Base-by-base conservation (phyloP, 345 rosid species). In the Sisymbrium irio region DNA sequence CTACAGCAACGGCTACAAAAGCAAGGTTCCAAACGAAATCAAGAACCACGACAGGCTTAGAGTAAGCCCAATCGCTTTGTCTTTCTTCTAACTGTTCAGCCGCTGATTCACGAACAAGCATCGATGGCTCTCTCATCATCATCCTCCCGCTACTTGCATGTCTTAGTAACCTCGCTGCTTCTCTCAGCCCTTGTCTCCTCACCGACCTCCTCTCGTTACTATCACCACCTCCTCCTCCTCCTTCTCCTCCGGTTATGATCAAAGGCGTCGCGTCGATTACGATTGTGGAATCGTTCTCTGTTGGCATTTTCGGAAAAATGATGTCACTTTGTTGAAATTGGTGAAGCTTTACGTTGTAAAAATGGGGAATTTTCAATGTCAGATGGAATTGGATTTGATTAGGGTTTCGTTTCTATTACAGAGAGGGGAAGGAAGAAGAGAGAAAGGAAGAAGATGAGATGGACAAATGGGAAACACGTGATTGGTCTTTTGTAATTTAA, bases 21-120 rank as follows among this genome's bases (percentile, higher is more conserved):
- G 93, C 93, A 44, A 94, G 78, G 61, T 94, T 94, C 98, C 96
- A 94, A 1, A 91, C 41, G 63, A 88, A 78, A 67, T 94, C 98
- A 12, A 94, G 87, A 22, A 91, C 72, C 65, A 94, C 97, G 35
- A 91, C 93, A 19, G 97, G 97, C 82, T 87, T 89, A 33, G 98
- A 94, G 73, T 94, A 91, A 18, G 98, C 96, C 98, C 98, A 94
- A 74, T 91, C 98, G 79, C 93, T 91, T 88, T 91, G 98, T 37
- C 97, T 87, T 78, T 89, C 97, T 85, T 94, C 98, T 28, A 94
- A 84, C 82, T 94, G 96, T 87, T 94, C 97, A 18, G 97, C 97
- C 0, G 98, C 97, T 14, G 97, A 41, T 86, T 94, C 98, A 35
- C 97, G 85, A 36, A 94, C 98, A 42, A 88, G 56, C 96, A 94